These are phyloP conservation scores for Solanum virginianum DNA, from an alignment of 257 asterid species.

Conservation along the genomic window DNA sequence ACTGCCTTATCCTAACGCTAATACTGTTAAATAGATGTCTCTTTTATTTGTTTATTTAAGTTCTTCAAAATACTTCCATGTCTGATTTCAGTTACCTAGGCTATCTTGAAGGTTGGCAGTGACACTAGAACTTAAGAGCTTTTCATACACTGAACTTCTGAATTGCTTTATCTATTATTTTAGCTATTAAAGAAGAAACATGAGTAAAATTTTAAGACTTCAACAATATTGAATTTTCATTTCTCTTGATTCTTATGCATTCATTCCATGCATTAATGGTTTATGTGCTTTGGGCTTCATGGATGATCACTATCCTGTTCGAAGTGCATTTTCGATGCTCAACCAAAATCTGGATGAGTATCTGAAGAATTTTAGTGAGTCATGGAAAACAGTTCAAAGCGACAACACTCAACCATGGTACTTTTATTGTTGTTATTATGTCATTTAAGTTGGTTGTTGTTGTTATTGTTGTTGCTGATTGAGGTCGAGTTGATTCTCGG, in stretches of 20 bases:
- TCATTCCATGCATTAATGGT: neutral
- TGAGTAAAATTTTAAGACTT: neutral
- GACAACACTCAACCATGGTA: conserved; percentile 48
- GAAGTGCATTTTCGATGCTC: conserved; percentile 85
- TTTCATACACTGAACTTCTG: neutral
- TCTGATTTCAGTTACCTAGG: neutral
- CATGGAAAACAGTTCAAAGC: conserved; percentile 62
- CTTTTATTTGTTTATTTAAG: neutral
- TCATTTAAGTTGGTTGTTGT: too few relatives aligned
- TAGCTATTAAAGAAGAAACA: neutral
- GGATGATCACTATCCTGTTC: conserved; percentile 91
- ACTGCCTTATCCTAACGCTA: neutral
- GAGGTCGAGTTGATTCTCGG: too few relatives aligned
- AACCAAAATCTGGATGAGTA: conserved; percentile 89
- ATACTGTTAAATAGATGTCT: neutral
- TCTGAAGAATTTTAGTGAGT: too few relatives aligned
- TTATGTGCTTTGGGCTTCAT: conserved; percentile 62
- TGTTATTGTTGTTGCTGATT: too few relatives aligned
- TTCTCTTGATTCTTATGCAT: neutral
- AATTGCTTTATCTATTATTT: neutral
- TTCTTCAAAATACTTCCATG: neutral
- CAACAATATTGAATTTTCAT: neutral
- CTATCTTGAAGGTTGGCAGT: neutral
- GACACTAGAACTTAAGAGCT: neutral
- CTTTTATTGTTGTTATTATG: too few relatives aligned